These are phyloP conservation scores for Magnaporthiopsis rhizophila DNA, from an alignment of 2,329 filamentous ascomycete genomes.

Conservation along the genomic window DNA sequence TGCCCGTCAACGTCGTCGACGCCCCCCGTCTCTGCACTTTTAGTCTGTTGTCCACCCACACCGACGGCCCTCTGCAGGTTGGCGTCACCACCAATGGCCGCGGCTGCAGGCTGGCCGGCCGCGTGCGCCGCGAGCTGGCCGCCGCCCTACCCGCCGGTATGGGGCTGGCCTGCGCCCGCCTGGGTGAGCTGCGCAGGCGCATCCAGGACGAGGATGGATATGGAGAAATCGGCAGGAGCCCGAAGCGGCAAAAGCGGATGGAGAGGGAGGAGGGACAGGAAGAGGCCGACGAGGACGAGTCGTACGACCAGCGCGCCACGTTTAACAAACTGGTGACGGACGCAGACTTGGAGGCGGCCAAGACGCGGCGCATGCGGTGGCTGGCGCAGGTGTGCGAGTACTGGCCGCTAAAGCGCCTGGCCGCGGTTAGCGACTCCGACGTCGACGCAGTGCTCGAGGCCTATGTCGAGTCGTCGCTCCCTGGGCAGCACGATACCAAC, in stretches of 20 bases:
- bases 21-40: conserved; percentile 82
- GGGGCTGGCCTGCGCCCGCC: conserved; percentile 65
- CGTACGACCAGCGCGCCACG: conserved; percentile 63
- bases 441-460: conserved; percentile 68
- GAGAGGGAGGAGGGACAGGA: not conserved
- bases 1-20: conserved; percentile 91
- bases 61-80: conserved; percentile 85
- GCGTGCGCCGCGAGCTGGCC: conserved; percentile 82
- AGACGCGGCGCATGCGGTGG: conserved; percentile 83
- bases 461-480: conserved; percentile 39
- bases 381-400: conserved; percentile 96
- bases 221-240: conserved; percentile 12
- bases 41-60: conserved; percentile 78
- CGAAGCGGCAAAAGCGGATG: conserved; percentile 21
- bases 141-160: conserved; percentile 68
- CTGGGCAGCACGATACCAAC: conserved; percentile 17
- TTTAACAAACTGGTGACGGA: conserved; percentile 81
- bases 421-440: conserved; percentile 70
- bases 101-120: conserved; percentile 86
- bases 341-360: conserved; percentile 63
- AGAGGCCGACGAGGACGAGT: conserved; percentile 40
- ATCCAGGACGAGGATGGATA: conserved; percentile 63
- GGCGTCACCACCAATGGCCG: conserved; percentile 93
- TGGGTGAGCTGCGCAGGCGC: conserved; percentile 64
- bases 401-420: conserved; percentile 82